phyloP scores from a whole-genome alignment of 768 basidiomycete genomes.

The Goffeauzyma gilvescens region DNA sequence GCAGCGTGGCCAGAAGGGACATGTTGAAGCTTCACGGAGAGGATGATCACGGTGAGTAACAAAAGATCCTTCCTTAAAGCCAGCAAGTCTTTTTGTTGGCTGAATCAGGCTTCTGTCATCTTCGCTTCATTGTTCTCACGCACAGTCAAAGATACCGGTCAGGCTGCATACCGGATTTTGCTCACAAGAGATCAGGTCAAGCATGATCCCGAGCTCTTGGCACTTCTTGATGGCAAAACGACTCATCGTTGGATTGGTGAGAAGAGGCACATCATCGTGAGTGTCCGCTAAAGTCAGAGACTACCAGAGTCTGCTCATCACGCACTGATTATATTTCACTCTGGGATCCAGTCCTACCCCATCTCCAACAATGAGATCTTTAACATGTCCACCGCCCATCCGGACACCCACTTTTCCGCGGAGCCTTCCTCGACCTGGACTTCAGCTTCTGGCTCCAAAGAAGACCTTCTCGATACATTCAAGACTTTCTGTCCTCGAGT shows the following conservation, averaged over 20 bases:
- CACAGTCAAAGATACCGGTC: conserved; percentile 33
- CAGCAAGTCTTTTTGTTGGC: too few species aligned
- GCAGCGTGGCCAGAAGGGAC: conserved; percentile 26
- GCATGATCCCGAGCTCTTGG: conserved; percentile 31
- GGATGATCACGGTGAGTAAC: conserved; percentile 19
- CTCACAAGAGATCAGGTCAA: conserved; percentile 26
- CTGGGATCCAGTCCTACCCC: conserved; percentile 32
- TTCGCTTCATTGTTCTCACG: too few species aligned
- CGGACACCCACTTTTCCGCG: conserved; percentile 32
- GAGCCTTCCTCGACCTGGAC: conserved; percentile 33
- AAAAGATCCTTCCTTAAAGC: too few species aligned
- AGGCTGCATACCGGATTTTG: conserved; percentile 35
- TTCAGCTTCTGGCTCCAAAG: conserved; percentile 27
- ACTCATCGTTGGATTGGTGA: conserved; percentile 35
- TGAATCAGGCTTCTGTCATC: too few species aligned
- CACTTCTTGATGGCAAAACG: conserved; percentile 26
- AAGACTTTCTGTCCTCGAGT: conserved; percentile 33
- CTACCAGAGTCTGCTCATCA: neutral
- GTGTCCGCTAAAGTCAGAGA: neutral
- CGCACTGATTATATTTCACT: neutral
- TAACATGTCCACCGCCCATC: conserved; percentile 35
- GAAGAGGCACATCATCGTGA: conserved; percentile 31
- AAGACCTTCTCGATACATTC: conserved; percentile 31
- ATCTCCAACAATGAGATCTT: conserved; percentile 31
- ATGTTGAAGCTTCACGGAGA: conserved; percentile 31